phyloP scores from a whole-genome alignment of 192 early-diverging fungal species.

The Podila horticola region DNA sequence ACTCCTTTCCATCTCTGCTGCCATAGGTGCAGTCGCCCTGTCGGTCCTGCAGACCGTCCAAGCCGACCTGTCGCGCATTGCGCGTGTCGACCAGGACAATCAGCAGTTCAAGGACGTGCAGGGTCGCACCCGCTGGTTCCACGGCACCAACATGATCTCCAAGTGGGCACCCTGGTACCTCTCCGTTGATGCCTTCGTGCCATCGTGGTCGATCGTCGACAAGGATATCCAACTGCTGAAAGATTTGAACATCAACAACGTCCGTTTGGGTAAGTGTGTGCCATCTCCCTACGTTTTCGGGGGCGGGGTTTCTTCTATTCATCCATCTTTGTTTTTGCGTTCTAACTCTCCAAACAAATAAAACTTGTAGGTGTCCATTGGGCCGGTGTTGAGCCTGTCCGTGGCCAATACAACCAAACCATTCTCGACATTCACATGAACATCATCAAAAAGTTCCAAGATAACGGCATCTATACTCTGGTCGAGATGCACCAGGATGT shows the following conservation, averaged over 20 bases:
- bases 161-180: slow-evolving; percentile 61
- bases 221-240: slow-evolving; percentile 54
- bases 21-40: slow-evolving; percentile 14
- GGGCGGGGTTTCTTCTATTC: too few species aligned
- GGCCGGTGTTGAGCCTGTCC: slow-evolving; percentile 71
- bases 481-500: slow-evolving; percentile 75
- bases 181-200: slow-evolving; percentile 49
- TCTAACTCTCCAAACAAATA: neutral
- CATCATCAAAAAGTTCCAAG: slow-evolving; percentile 61
- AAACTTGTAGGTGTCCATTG: slow-evolving; percentile 60
- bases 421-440: slow-evolving; percentile 61
- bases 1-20: slow-evolving; percentile 19
- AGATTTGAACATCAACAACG: slow-evolving; percentile 35
- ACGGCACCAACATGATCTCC: slow-evolving; percentile 67
- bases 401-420: slow-evolving; percentile 65
- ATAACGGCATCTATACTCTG: slow-evolving; percentile 67
- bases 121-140: slow-evolving; percentile 64
- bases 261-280: too few species aligned
- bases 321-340: too few species aligned
- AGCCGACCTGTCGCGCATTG: slow-evolving; percentile 55
- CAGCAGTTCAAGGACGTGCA: slow-evolving; percentile 56
- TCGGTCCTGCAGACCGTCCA: neutral
- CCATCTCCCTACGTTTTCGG: too few species aligned
- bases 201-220: slow-evolving; percentile 56
- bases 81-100: slow-evolving; percentile 50